These are phyloP conservation scores for Aspergillus persii DNA, from an alignment of 2,329 filamentous ascomycete genomes.

Conservation along the genomic window DNA sequence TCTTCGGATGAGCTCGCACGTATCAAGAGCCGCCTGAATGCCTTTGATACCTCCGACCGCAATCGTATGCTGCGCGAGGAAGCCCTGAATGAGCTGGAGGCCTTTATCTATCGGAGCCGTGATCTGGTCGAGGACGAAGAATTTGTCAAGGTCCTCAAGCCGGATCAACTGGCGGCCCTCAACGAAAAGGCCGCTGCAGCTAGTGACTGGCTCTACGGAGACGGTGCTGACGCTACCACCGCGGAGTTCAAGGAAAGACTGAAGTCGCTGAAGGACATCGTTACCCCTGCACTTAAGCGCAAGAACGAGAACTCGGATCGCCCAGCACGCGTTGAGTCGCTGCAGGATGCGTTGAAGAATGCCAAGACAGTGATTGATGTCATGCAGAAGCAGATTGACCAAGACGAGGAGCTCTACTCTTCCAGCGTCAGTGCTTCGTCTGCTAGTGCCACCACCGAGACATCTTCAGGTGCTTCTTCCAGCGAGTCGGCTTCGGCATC, in stretches of 20 bases:
- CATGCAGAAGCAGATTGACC: constrained; percentile 71
- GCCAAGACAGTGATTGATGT: constrained; percentile 68
- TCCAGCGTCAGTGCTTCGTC: constrained; percentile 52
- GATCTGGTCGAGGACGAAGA: constrained; percentile 75
- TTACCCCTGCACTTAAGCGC: constrained; percentile 72
- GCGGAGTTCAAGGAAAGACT: constrained; percentile 74
- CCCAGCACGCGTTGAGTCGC: constrained; percentile 64
- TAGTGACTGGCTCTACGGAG: constrained; percentile 89
- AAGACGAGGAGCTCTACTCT: constrained; percentile 61
- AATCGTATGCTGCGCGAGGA: constrained; percentile 77
- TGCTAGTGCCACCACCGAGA: constrained; percentile 31
- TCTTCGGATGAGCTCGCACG: constrained; percentile 40
- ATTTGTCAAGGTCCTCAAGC: constrained; percentile 70
- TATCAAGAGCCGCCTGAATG: constrained; percentile 70
- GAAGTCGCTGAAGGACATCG: constrained; percentile 72
- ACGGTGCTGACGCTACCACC: constrained; percentile 72
- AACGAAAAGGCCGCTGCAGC: constrained; percentile 65
- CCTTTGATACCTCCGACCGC: constrained; percentile 83
- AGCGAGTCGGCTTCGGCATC: constrained; percentile 20
- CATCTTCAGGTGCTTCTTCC: constrained; percentile 48
- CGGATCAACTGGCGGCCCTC: constrained; percentile 64
- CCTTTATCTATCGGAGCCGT: constrained; percentile 82
- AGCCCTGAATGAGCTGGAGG: constrained; percentile 87
- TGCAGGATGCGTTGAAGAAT: constrained; percentile 70
- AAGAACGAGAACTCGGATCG: constrained; percentile 69